A percentile compares a stretch with the other conserved stretches of the same genome.
Evolutionary conservation across 768 basidiomycete species (phyloP).

Genomic region (Phlebiopsis flavidoalba): DNA sequence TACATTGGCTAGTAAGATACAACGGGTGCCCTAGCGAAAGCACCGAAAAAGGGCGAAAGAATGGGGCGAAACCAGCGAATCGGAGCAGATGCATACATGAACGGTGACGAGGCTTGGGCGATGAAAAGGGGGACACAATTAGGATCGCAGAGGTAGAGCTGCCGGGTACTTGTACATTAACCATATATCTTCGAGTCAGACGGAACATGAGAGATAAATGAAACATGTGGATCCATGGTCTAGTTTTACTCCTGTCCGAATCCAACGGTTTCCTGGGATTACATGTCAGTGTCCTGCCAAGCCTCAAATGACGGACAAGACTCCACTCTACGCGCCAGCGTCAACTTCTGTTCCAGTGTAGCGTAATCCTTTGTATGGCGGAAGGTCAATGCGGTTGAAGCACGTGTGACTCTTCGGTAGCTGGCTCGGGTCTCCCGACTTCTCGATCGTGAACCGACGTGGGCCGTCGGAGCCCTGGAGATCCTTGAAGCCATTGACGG

Average conservation of each 20-base stretch:
- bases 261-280: slow-evolving; percentile 79
- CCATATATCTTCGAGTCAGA: slow-evolving; percentile 1
- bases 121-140: not conserved
- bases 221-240: not conserved
- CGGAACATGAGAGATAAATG: not conserved
- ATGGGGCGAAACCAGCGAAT: not conserved
- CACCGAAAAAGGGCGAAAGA: not conserved
- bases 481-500: slow-evolving; percentile 98
- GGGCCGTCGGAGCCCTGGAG: slow-evolving; percentile 97
- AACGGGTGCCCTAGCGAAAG: not conserved
- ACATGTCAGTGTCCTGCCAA: not conserved
- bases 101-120: not conserved
- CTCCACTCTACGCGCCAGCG: slow-evolving; percentile 90
- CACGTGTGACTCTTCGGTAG: slow-evolving; percentile 96
- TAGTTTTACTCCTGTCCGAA: slow-evolving; percentile 84
- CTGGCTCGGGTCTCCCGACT: slow-evolving; percentile 94
- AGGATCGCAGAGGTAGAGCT: not conserved
- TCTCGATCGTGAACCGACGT: slow-evolving; percentile 96
- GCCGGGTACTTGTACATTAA: slow-evolving; percentile 7
- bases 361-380: slow-evolving; percentile 97
- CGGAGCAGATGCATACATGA: not conserved
- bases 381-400: slow-evolving; percentile 95
- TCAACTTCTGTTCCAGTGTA: slow-evolving; percentile 91
- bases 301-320: slow-evolving; percentile 19
- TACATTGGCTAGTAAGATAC: slow-evolving; percentile 4